Percentiles rank a stretch among this genome's conserved stretches.
Evolutionary conservation across 2,329 filamentous ascomycete species (phyloP).

Genomic region (Xylariaceae sp.): DNA sequence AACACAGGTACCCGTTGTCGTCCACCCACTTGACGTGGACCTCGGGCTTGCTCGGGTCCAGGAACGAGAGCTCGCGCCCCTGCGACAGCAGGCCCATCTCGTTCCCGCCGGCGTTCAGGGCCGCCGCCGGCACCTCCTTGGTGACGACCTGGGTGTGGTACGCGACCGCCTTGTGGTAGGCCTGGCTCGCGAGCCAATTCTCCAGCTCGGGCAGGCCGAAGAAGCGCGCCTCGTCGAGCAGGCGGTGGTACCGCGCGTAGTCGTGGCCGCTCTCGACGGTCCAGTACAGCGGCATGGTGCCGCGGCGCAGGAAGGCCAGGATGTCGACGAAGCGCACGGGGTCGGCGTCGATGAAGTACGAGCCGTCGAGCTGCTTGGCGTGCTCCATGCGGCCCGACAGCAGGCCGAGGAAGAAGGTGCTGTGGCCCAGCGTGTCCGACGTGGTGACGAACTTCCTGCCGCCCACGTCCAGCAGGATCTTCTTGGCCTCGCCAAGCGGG

Average conservation of each 20-base stretch:
- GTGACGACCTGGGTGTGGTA: constrained; percentile 3
- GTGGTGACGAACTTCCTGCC: constrained; percentile 12
- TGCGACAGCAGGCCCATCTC: background rate
- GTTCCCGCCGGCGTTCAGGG: background rate
- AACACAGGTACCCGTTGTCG: constrained; percentile 2
- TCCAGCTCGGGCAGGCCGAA: constrained; percentile 25
- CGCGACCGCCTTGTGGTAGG: constrained; percentile 14
- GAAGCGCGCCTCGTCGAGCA: constrained; percentile 27
- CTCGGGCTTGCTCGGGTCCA: constrained; percentile 1
- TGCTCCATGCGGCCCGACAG: constrained; percentile 11
- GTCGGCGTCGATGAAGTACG: constrained; percentile 14
- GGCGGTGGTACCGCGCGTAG: constrained; percentile 14
- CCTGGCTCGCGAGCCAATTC: constrained; percentile 19
- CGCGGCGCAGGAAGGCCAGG: constrained; percentile 28
- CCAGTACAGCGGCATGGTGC: constrained; percentile 32
- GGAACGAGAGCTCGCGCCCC: background rate
- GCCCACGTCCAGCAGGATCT: constrained; percentile 10
- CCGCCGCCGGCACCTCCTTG: background rate
- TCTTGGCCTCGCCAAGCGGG: background rate
- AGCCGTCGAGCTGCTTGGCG: no score
- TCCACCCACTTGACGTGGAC: constrained; percentile 1
- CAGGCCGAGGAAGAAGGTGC: constrained; percentile 7
- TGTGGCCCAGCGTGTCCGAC: constrained; percentile 8
- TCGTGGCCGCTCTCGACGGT: constrained; percentile 26
- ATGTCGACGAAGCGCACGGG: constrained; percentile 31